Evolutionary conservation across 371 early-diverging fungal species (phyloP).

Genomic region (Mucor velutinosus): DNA sequence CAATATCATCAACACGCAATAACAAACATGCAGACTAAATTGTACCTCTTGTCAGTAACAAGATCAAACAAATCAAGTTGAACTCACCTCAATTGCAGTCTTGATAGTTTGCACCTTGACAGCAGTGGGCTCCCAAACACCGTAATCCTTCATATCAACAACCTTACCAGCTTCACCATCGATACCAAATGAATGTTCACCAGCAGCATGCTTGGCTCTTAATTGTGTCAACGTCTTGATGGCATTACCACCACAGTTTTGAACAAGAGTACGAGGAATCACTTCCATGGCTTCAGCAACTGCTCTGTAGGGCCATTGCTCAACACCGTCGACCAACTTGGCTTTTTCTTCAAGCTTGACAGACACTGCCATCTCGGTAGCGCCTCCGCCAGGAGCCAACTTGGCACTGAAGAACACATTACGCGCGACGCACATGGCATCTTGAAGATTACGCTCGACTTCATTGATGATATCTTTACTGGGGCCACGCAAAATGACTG

Average conservation of each 20-base stretch:
- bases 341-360: conserved; percentile 89
- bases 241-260: conserved; percentile 98
- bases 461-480: conserved; percentile 99
- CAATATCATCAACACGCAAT: conserved; percentile 97
- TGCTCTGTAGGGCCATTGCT: conserved; percentile 96
- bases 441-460: conserved; percentile 99
- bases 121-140: conserved; percentile 99
- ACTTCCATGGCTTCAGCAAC: conserved; percentile 97
- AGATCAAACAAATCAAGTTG: background rate
- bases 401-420: conserved; percentile 96
- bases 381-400: conserved; percentile 98
- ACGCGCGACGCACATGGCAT: conserved; percentile 99
- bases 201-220: conserved; percentile 94
- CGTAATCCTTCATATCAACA: conserved; percentile 95
- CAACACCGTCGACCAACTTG: conserved; percentile 87
- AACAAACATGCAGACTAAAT: conserved; percentile 84
- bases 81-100: conserved; percentile 95
- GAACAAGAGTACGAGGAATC: conserved; percentile 97
- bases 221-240: conserved; percentile 94
- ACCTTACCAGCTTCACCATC: conserved; percentile 96
- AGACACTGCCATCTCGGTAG: conserved; percentile 99
- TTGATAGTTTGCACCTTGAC: conserved; percentile 99
- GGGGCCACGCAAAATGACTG: conserved; percentile 98
- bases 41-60: background rate
- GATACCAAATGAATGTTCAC: conserved; percentile 90